Evolutionary conservation across 148 eudicot species (phyloP).

Genomic region (Tetragonia tetragonoides): DNA sequence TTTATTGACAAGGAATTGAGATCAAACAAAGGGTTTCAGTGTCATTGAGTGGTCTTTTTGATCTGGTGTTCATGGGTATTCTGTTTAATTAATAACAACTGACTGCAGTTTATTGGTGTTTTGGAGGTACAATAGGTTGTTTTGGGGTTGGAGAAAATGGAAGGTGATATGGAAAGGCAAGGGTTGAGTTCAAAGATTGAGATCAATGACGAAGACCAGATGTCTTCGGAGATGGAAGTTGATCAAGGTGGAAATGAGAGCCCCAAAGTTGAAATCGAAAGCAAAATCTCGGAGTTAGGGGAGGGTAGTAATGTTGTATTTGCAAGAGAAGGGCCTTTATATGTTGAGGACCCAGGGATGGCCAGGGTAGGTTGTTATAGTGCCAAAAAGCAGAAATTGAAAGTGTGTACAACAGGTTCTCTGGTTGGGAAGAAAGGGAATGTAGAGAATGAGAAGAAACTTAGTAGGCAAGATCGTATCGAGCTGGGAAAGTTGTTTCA

Average conservation of each 20-base stretch:
- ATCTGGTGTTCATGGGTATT: constrained; percentile 11
- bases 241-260: constrained; percentile 38
- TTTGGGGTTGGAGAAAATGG: constrained; percentile 27
- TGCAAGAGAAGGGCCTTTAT: constrained; percentile 67
- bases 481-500: constrained; percentile 74
- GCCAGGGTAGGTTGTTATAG: constrained; percentile 42
- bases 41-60: constrained; percentile 12
- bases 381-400: constrained; percentile 54
- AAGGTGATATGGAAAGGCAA: constrained; percentile 25
- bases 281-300: constrained; percentile 42
- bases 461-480: constrained; percentile 77
- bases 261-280: constrained; percentile 35
- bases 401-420: constrained; percentile 30
- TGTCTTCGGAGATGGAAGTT: constrained; percentile 62
- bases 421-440: constrained; percentile 45
- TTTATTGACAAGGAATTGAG: constrained; percentile 2
- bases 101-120: constrained; percentile 19
- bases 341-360: constrained; percentile 36
- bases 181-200: constrained; percentile 31
- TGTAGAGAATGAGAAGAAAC: constrained; percentile 52
- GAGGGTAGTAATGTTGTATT: constrained; percentile 79
- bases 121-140: neutral
- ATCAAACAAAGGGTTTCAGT: neutral
- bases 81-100: constrained; percentile 2
- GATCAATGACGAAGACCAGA: constrained; percentile 32